phyloP scores from a whole-genome alignment of 345 rosid species.

The Euphorbia tirucalli region DNA sequence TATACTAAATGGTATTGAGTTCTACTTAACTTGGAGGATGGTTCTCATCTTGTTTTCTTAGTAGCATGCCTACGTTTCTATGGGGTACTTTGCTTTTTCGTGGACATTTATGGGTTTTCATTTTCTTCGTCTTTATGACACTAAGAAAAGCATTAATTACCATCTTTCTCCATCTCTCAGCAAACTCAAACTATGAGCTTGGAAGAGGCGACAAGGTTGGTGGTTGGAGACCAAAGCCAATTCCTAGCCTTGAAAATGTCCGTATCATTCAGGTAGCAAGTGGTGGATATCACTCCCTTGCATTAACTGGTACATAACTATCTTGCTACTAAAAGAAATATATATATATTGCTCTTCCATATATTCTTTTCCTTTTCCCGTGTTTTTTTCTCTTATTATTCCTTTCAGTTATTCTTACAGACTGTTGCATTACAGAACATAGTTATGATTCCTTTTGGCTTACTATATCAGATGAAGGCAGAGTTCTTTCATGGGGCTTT shows the following conservation, averaged over 20 bases:
- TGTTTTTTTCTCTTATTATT: neutral
- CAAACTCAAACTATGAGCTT: conserved; percentile 90
- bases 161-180: conserved; percentile 30
- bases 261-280: conserved; percentile 64
- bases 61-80: neutral
- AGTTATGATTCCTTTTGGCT: conserved; percentile 17
- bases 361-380: too few relatives aligned
- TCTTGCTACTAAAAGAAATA: too few relatives aligned
- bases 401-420: neutral
- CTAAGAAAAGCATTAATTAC: neutral
- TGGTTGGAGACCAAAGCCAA: conserved; percentile 80
- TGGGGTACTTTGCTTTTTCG: neutral
- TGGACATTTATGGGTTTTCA: neutral
- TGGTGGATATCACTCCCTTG: conserved; percentile 95
- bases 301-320: conserved; percentile 61
- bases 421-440: neutral
- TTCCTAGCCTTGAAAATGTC: conserved; percentile 58
- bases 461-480: conserved; percentile 62
- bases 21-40: neutral
- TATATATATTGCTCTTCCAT: too few relatives aligned
- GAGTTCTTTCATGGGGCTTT: conserved; percentile 90
- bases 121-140: neutral
- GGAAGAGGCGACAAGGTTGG: conserved; percentile 83
- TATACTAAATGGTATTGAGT: neutral
- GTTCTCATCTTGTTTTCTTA: neutral